These are phyloP conservation scores for Aspergillus caelatus DNA, from an alignment of 2,329 filamentous ascomycete species.

Conservation along the genomic window DNA sequence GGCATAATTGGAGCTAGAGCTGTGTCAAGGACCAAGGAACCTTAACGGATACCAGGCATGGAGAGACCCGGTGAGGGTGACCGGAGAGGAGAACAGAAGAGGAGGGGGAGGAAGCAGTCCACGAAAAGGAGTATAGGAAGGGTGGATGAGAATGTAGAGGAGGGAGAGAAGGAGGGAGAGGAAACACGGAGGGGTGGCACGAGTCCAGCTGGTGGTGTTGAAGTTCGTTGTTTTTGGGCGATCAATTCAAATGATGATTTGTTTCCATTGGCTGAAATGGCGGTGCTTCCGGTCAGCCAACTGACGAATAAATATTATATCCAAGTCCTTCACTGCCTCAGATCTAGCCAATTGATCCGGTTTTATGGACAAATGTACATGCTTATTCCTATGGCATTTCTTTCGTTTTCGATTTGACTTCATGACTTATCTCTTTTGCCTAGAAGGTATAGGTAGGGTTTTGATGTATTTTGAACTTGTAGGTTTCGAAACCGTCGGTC, in stretches of 20 bases:
- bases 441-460: not conserved
- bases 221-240: not conserved
- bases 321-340: not conserved
- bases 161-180: not conserved
- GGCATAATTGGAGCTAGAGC: slow-evolving; percentile 35
- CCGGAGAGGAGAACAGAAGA: slow-evolving; percentile 4
- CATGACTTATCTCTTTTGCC: not conserved
- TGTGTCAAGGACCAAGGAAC: slow-evolving; percentile 22
- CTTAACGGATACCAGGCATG: slow-evolving; percentile 31
- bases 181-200: not conserved
- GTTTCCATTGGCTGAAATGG: not conserved
- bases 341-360: not conserved
- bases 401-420: not conserved
- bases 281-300: not conserved
- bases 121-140: not conserved
- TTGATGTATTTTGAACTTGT: not conserved
- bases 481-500: not conserved
- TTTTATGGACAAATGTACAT: not conserved
- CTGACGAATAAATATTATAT: not conserved
- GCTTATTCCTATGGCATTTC: not conserved
- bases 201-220: not conserved
- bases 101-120: not conserved
- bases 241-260: not conserved
- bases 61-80: slow-evolving; percentile 23
- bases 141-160: not conserved